Percentiles rank a stretch among this genome's conserved stretches.
These are phyloP conservation scores for Phytophthora sp. DNA, from an alignment of 352 stramenopile species.

Conservation along the genomic window DNA sequence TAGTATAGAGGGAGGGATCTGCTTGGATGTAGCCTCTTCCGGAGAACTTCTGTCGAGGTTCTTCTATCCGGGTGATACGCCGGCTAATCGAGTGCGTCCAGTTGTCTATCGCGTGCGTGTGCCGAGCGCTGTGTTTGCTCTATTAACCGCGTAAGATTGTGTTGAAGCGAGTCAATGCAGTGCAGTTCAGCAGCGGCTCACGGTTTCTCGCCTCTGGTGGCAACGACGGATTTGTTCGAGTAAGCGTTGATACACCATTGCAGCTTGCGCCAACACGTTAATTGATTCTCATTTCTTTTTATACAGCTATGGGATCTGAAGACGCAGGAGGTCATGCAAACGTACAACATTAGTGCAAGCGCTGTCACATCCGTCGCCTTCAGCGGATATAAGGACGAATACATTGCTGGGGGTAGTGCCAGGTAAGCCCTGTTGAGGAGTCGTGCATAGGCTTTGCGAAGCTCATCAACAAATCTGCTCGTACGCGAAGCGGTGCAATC, in stretches of 20 bases:
- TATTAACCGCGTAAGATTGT: too few relatives aligned
- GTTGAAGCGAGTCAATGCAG: constrained; percentile 61
- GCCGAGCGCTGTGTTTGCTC: too few relatives aligned
- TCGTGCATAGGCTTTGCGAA: too few relatives aligned
- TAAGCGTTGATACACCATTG: constrained; percentile 5
- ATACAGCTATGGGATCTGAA: constrained; percentile 79
- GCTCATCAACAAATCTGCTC: neutral
- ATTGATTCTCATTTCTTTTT: too few relatives aligned
- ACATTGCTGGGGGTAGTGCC: constrained; percentile 69
- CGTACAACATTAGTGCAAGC: constrained; percentile 66
- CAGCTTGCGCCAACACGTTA: too few relatives aligned
- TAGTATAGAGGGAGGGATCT: constrained; percentile 66
- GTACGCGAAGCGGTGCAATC: constrained; percentile 52
- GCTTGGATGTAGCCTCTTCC: constrained; percentile 55
- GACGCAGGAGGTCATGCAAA: constrained; percentile 72
- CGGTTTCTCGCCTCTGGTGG: constrained; percentile 70
- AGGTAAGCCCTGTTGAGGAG: too few relatives aligned
- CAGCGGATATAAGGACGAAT: constrained; percentile 77
- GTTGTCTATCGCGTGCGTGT: neutral
- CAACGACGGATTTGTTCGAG: constrained; percentile 58
- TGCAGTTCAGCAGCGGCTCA: constrained; percentile 77
- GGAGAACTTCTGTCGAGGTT: constrained; percentile 70
- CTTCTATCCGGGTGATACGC: constrained; percentile 54
- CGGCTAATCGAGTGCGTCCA: constrained; percentile 40
- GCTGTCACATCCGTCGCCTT: constrained; percentile 69